Evolutionary conservation across 2,329 filamentous ascomycete genomes (phyloP).

Genomic region (Verruconis gallopava): DNA sequence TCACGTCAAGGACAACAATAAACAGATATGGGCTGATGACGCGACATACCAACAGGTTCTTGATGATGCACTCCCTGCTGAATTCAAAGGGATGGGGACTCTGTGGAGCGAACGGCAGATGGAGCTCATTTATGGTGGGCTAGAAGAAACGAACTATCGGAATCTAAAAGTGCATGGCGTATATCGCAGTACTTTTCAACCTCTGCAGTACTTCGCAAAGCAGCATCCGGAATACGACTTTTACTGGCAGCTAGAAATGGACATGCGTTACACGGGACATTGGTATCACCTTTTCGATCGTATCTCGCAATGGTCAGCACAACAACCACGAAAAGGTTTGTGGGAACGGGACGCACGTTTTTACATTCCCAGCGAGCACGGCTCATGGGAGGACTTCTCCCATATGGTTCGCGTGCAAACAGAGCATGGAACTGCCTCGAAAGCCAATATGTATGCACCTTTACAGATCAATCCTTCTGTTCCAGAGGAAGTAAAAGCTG

Average conservation of each 20-base stretch:
- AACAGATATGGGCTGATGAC: slow-evolving; percentile 71
- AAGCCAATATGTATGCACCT: slow-evolving; percentile 30
- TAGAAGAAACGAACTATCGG: slow-evolving; percentile 37
- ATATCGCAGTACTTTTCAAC: slow-evolving; percentile 74
- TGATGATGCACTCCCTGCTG: slow-evolving; percentile 31
- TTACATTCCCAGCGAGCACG: slow-evolving; percentile 60
- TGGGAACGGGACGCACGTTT: slow-evolving; percentile 70
- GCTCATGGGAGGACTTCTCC: slow-evolving; percentile 59
- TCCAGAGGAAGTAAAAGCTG: slow-evolving; percentile 22
- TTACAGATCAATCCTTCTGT: slow-evolving; percentile 30
- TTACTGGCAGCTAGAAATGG: slow-evolving; percentile 96
- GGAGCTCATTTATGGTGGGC: slow-evolving; percentile 39
- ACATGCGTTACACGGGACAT: slow-evolving; percentile 79
- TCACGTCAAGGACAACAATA: slow-evolving; percentile 67
- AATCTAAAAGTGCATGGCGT: slow-evolving; percentile 56
- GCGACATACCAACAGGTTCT: slow-evolving; percentile 57
- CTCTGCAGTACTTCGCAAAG: slow-evolving; percentile 84
- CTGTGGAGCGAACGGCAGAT: slow-evolving; percentile 41
- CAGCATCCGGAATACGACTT: slow-evolving; percentile 80
- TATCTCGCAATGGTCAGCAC: slow-evolving; percentile 50
- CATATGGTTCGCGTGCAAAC: slow-evolving; percentile 51
- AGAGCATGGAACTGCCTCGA: slow-evolving; percentile 35
- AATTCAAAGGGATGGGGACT: slow-evolving; percentile 40
- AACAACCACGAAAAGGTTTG: slow-evolving; percentile 56
- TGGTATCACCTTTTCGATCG: slow-evolving; percentile 69